These are phyloP conservation scores for Citrus mangshanensis DNA, from an alignment of 345 rosid species.

Conservation along the genomic window DNA sequence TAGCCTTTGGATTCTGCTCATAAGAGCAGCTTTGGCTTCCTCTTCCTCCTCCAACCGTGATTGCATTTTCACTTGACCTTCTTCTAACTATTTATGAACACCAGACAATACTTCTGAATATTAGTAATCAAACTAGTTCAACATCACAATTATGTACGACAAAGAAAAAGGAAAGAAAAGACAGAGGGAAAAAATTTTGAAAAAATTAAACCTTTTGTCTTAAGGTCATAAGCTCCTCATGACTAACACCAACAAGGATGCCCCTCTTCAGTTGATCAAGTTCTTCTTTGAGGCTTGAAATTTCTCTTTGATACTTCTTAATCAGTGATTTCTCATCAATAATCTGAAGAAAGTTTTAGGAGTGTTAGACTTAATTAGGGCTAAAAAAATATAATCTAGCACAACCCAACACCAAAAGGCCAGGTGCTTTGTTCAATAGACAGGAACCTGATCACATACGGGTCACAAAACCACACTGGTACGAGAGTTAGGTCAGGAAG, in stretches of 20 bases:
- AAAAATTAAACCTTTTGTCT: slow-evolving; percentile 68
- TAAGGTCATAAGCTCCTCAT: slow-evolving; percentile 87
- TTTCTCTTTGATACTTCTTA: slow-evolving; percentile 96
- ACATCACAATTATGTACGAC: background rate
- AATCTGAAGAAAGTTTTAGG: slow-evolving; percentile 47
- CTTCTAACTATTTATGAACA: slow-evolving; percentile 67
- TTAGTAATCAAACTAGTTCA: background rate
- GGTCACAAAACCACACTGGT: background rate
- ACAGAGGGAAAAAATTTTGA: background rate
- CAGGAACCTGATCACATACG: background rate
- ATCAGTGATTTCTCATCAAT: slow-evolving; percentile 97
- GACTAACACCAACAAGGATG: slow-evolving; percentile 82
- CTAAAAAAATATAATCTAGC: background rate
- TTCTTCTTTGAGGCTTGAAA: slow-evolving; percentile 81
- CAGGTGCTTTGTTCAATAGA: background rate
- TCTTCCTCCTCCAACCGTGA: slow-evolving; percentile 99
- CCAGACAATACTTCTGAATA: slow-evolving; percentile 6
- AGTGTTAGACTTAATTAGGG: slow-evolving; percentile 12
- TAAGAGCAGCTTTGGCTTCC: slow-evolving; percentile 98
- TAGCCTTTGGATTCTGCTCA: slow-evolving; percentile 98
- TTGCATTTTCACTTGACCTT: slow-evolving; percentile 99
- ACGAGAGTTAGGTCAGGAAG: background rate
- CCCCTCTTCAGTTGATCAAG: slow-evolving; percentile 89
- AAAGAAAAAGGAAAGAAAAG: background rate
- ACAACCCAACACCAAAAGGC: background rate